These are phyloP conservation scores for Boletus pseudo-olivaceus DNA, from an alignment of 768 basidiomycete species.

Conservation along the genomic window DNA sequence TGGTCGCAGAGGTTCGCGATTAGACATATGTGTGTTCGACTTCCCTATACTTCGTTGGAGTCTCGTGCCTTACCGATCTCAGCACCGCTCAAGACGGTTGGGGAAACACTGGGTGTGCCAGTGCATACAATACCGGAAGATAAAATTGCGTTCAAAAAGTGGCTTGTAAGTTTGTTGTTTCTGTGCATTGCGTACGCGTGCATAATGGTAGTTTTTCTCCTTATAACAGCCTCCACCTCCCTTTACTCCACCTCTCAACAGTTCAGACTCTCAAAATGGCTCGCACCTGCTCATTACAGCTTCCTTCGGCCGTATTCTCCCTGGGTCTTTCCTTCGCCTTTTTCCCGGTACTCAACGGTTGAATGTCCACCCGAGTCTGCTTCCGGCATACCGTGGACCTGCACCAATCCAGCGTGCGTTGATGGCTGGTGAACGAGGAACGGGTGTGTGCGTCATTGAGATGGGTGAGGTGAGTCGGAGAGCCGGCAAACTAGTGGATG, in stretches of 20 bases:
- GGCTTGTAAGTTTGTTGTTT: conserved; percentile 47
- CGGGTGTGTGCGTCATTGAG: conserved; percentile 78
- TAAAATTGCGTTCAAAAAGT: conserved; percentile 58
- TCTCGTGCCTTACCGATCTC: conserved; percentile 1
- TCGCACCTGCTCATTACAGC: conserved; percentile 76
- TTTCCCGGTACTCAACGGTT: conserved; percentile 61
- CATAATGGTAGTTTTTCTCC: conserved; percentile 14
- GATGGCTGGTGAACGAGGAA: conserved; percentile 59
- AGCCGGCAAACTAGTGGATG: conserved; percentile 63
- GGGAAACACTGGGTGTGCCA: conserved; percentile 48
- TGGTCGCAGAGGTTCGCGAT: conserved; percentile 56
- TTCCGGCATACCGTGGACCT: conserved; percentile 86
- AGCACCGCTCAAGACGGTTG: conserved; percentile 73
- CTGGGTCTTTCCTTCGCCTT: conserved; percentile 52
- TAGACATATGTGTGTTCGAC: conserved; percentile 48
- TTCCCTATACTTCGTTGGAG: not conserved
- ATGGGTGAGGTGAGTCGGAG: conserved; percentile 56
- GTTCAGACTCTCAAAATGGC: conserved; percentile 21
- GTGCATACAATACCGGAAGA: conserved; percentile 59
- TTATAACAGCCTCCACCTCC: conserved; percentile 41
- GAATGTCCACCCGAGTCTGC: conserved; percentile 87
- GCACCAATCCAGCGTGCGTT: conserved; percentile 87
- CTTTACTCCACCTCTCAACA: conserved; percentile 21
- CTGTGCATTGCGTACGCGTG: not conserved
- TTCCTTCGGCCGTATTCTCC: conserved; percentile 87